Conservation (phyloP, 768 basidiomycete genomes). For the Lactarius pseudohatsudake region DNA sequence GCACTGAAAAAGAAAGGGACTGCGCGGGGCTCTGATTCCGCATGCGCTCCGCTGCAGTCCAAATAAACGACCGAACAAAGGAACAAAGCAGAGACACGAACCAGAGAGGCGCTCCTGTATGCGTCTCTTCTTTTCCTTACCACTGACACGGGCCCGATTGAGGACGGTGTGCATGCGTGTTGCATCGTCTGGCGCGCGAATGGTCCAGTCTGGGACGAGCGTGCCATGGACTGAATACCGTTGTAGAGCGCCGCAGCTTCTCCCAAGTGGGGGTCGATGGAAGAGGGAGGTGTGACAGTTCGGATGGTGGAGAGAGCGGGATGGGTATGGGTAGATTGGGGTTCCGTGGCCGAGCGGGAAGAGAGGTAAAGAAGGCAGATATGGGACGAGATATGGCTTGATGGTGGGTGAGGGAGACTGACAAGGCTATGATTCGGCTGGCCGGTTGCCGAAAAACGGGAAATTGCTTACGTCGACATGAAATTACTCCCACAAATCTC, state of each 20-base stretch:
- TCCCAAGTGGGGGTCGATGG: neutral
- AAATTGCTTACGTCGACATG: too few species aligned
- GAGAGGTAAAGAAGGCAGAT: constrained; percentile 59
- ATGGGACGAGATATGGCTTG: constrained; percentile 41
- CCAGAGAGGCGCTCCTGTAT: neutral
- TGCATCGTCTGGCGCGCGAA: neutral
- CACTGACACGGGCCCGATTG: neutral
- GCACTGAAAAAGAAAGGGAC: neutral
- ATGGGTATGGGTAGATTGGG: neutral
- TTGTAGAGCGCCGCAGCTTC: neutral
- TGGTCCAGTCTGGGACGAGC: too few species aligned
- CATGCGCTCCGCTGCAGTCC: neutral
- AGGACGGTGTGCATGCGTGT: neutral
- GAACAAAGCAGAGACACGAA: neutral
- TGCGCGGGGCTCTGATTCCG: neutral
- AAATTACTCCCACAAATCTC: too few species aligned
- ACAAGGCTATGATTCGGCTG: too few species aligned
- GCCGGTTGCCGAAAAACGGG: too few species aligned
- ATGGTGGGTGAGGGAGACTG: too few species aligned
- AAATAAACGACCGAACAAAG: neutral
- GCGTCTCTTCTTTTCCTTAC: neutral
- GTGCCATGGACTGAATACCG: neutral
- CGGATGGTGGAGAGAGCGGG: neutral
- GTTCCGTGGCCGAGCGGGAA: constrained; percentile 54
- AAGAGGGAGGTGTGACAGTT: neutral